Conservation (phyloP, 306 rosid genomes). For the Amphicarpaea edgeworthii region DNA sequence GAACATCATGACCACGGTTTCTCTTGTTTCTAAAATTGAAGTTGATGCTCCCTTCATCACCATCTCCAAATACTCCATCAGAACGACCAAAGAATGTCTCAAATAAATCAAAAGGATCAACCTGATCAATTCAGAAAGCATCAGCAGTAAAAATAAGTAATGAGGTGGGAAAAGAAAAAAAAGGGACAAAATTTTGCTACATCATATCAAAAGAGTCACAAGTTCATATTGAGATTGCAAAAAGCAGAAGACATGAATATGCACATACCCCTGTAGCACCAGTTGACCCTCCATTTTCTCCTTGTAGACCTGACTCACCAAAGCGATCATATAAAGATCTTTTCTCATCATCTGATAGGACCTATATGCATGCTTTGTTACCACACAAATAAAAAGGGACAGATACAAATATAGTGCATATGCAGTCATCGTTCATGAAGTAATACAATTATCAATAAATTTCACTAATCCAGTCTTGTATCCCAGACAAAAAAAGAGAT, state of each 20-base stretch:
- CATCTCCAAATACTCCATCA: constrained; percentile 72
- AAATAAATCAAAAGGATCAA: constrained; percentile 81
- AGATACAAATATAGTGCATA: constrained; percentile 37
- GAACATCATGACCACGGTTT: constrained; percentile 66
- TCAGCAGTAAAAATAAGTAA: constrained; percentile 39
- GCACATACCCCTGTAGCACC: constrained; percentile 78
- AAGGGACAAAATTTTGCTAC: background rate
- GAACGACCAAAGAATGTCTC: constrained; percentile 80
- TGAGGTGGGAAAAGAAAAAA: background rate
- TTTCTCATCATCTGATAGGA: constrained; percentile 96
- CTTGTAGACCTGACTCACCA: constrained; percentile 90
- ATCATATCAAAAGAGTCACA: constrained; percentile 37
- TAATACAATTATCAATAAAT: constrained; percentile 33
- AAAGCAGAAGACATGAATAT: constrained; percentile 29
- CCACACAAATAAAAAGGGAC: constrained; percentile 50
- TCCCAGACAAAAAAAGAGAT: constrained; percentile 27
- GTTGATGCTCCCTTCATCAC: constrained; percentile 69
- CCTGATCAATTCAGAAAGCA: constrained; percentile 56
- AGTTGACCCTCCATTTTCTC: constrained; percentile 65
- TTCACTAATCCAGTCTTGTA: constrained; percentile 27
- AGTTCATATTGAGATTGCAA: constrained; percentile 35
- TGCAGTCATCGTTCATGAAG: constrained; percentile 22
- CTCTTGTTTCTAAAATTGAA: constrained; percentile 65
- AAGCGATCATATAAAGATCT: constrained; percentile 92
- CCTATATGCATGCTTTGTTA: constrained; percentile 82